Evolutionary conservation across 208 protist genomes (phyloP).

Genomic region (Leishmania mexicana): DNA sequence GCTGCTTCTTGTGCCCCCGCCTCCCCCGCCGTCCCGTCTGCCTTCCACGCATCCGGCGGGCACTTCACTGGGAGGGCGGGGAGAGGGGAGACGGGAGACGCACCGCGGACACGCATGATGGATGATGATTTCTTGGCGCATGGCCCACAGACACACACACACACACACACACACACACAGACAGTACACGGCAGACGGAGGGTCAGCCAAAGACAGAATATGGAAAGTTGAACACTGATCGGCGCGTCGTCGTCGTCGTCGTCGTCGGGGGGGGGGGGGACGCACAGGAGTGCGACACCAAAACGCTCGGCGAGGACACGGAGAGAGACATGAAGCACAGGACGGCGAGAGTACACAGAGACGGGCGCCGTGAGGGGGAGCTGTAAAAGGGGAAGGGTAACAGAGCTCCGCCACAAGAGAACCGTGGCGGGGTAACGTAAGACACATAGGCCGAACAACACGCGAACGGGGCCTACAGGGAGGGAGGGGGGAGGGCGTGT

Average conservation of each 20-base stretch:
- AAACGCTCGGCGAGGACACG: too few relatives aligned
- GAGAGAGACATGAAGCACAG: neutral
- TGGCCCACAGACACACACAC: neutral
- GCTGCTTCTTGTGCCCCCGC: neutral
- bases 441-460: neutral
- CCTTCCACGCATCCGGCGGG: neutral
- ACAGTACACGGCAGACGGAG: neutral
- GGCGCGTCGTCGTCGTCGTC: too few relatives aligned
- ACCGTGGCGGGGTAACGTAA: neutral
- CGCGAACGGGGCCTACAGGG: neutral
- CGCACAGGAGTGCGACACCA: too few relatives aligned
- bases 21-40: too few relatives aligned
- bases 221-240: too few relatives aligned
- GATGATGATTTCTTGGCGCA: neutral
- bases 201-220: too few relatives aligned
- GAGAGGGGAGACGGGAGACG: neutral
- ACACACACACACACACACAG: constrained; percentile 3
- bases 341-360: neutral
- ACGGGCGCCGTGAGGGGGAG: neutral
- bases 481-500: neutral
- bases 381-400: neutral
- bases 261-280: too few relatives aligned
- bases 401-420: neutral
- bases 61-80: neutral
- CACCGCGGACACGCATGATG: neutral